Conservation (phyloP, 2,329 filamentous ascomycete species). For the Paraconiothyrium brasiliense region DNA sequence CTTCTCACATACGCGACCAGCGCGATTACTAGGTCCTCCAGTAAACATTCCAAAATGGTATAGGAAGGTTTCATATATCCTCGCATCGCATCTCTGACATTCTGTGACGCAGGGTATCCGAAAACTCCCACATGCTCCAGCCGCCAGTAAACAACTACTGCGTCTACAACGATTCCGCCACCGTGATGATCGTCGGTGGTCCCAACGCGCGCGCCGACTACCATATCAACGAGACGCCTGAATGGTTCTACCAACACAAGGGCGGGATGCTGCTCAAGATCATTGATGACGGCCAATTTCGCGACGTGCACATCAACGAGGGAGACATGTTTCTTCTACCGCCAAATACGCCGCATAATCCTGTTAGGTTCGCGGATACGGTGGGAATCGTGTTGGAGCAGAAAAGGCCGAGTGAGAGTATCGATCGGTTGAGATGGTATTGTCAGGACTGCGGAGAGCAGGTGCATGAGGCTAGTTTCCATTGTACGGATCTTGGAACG, state of each 20-base stretch:
- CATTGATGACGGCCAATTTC: conserved; percentile 75
- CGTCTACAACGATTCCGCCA: conserved; percentile 86
- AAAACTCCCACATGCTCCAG: conserved; percentile 90
- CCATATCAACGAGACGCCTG: conserved; percentile 95
- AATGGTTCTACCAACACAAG: conserved; percentile 98
- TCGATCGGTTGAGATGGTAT: conserved; percentile 92
- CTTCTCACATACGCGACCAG: conserved; percentile 38
- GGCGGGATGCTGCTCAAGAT: conserved; percentile 95
- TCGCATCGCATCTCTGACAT: background rate
- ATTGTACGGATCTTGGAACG: conserved; percentile 88
- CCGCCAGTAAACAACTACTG: conserved; percentile 98
- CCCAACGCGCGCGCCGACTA: conserved; percentile 97
- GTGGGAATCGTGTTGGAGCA: conserved; percentile 96
- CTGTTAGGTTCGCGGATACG: conserved; percentile 89
- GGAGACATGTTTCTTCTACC: conserved; percentile 94
- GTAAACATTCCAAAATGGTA: conserved; percentile 56
- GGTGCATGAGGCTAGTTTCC: conserved; percentile 87
- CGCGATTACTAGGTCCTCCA: conserved; percentile 39
- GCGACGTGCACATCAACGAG: conserved; percentile 88
- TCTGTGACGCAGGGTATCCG: conserved; percentile 73
- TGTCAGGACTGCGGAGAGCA: conserved; percentile 74
- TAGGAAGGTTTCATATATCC: background rate
- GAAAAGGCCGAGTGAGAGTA: conserved; percentile 71
- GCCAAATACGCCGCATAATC: conserved; percentile 95
- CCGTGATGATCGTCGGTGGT: conserved; percentile 93